Evolutionary conservation across 2,329 filamentous ascomycete species (phyloP).

Genomic region (Cryoendolithus antarcticus): DNA sequence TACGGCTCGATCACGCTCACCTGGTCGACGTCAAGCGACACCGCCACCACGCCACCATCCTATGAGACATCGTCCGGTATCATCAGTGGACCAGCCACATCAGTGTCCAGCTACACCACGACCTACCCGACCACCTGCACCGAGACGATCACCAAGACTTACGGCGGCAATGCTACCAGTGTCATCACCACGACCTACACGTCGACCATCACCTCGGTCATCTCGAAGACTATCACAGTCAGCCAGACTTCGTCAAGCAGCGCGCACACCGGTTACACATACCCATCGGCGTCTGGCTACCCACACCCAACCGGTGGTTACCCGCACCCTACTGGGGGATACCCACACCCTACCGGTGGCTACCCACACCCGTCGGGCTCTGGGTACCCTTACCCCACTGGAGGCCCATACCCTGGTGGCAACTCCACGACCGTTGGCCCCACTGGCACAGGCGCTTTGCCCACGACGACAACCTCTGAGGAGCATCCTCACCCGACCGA

Average conservation of each 20-base stretch:
- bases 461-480: neutral
- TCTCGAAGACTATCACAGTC: neutral
- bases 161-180: conserved; percentile 1
- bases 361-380: no score
- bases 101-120: neutral
- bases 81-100: no score
- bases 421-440: neutral
- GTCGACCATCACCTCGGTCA: neutral
- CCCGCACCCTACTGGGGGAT: no score
- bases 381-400: no score
- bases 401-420: neutral
- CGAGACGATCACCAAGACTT: neutral
- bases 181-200: neutral
- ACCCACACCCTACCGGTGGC: no score
- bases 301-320: no score
- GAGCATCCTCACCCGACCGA: conserved; percentile 4
- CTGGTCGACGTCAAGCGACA: no score
- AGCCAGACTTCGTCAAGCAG: neutral
- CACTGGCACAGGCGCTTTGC: neutral
- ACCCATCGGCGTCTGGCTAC: no score
- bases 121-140: neutral
- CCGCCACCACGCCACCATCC: no score
- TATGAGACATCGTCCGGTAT: no score
- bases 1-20: no score
- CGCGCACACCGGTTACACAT: no score